A percentile compares a stretch with the other conserved stretches of the same genome.
Evolutionary conservation across 1,284 basidiomycete genomes (phyloP).

Genomic region (Fomitopsis palustris): DNA sequence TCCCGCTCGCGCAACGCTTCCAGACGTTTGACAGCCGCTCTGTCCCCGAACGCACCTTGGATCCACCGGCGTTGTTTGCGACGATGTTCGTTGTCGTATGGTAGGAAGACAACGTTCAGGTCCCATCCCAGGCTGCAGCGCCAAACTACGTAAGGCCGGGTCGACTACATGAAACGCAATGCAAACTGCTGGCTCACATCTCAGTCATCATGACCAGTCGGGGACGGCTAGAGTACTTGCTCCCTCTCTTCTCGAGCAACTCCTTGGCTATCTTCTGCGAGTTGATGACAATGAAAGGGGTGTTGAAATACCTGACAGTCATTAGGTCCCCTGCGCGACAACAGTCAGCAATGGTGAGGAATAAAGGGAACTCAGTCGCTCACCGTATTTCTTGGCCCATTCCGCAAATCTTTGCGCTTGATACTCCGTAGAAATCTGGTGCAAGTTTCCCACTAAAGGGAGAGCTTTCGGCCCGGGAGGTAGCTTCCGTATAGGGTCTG

Average conservation of each 20-base stretch:
- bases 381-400: background rate
- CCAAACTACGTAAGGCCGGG: background rate
- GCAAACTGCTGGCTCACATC: too few relatives aligned
- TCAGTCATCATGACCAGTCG: background rate
- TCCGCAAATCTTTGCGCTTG: background rate
- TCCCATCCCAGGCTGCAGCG: background rate
- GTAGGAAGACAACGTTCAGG: background rate
- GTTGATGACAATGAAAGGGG: conserved; percentile 29
- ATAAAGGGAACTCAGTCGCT: background rate
- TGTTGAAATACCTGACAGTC: conserved; percentile 23
- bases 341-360: too few relatives aligned
- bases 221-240: conserved; percentile 25
- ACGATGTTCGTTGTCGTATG: background rate
- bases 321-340: conserved; percentile 24
- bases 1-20: background rate
- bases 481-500: too few relatives aligned
- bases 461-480: too few relatives aligned
- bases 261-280: conserved; percentile 27
- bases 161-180: too few relatives aligned
- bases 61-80: background rate
- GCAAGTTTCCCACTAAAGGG: too few relatives aligned
- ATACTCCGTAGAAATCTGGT: background rate
- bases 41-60: background rate
- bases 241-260: conserved; percentile 29
- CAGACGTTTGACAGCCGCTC: background rate